Conservation (phyloP, 208 protist species). For the Trypanosoma theileri region DNA sequence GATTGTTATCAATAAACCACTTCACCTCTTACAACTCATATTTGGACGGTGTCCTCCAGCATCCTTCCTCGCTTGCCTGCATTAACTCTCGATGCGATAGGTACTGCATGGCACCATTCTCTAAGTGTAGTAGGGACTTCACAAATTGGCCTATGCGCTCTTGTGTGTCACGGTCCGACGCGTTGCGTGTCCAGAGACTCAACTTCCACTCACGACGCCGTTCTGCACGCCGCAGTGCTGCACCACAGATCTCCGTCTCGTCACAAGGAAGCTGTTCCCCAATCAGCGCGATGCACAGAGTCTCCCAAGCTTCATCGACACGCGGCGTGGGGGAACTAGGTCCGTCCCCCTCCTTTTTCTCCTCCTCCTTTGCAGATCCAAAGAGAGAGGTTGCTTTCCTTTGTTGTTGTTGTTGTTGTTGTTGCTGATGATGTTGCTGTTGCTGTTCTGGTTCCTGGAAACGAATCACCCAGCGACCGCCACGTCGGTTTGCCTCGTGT, state of each 20-base stretch:
- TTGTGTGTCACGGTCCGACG: conserved; percentile 61
- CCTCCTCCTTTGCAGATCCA: neutral
- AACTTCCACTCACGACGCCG: conserved; percentile 68
- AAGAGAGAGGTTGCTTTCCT: neutral
- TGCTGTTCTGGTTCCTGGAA: conserved; percentile 33
- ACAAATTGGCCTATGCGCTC: conserved; percentile 67
- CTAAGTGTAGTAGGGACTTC: conserved; percentile 43
- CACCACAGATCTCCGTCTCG: conserved; percentile 87
- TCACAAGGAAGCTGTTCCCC: conserved; percentile 76
- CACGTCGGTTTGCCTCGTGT: conserved; percentile 85
- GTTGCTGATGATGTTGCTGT: conserved; percentile 15
- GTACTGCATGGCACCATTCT: conserved; percentile 51
- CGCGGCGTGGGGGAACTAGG: conserved; percentile 16
- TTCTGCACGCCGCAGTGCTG: conserved; percentile 64
- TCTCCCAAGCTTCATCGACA: conserved; percentile 81
- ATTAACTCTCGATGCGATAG: conserved; percentile 77
- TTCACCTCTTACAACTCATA: conserved; percentile 39
- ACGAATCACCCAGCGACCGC: conserved; percentile 81
- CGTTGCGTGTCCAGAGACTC: conserved; percentile 83
- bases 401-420: conserved; percentile 5
- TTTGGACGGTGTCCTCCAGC: conserved; percentile 32
- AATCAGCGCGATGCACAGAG: conserved; percentile 71
- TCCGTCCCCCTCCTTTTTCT: neutral
- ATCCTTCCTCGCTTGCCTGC: conserved; percentile 58
- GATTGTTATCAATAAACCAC: conserved; percentile 1